Conservation (phyloP, 2,329 filamentous ascomycete species). For the Monosporascus sp. region DNA sequence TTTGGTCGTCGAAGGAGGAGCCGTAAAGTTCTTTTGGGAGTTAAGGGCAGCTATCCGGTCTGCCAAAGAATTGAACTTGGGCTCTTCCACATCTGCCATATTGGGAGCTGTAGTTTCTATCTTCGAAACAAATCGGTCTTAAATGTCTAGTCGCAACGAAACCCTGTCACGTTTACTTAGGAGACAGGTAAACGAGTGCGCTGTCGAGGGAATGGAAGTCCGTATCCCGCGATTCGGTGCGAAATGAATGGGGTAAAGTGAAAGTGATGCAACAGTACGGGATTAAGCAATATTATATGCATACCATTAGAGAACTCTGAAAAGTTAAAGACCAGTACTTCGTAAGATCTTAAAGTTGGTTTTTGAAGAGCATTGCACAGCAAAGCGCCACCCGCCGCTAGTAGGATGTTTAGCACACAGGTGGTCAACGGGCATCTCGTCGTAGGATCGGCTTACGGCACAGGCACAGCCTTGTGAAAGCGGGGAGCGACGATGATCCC, state of each 20-base stretch:
- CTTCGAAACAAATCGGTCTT: not conserved
- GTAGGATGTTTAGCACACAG: not conserved
- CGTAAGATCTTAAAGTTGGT: constrained; percentile 3
- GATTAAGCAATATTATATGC: too few species aligned
- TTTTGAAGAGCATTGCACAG: not conserved
- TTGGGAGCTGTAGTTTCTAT: not conserved
- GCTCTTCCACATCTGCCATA: constrained; percentile 60
- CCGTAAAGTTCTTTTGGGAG: constrained; percentile 52
- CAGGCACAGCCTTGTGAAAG: constrained; percentile 13
- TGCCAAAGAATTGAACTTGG: constrained; percentile 54
- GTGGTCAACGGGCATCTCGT: not conserved
- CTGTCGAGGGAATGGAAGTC: too few species aligned
- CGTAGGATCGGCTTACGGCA: not conserved
- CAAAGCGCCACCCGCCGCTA: not conserved
- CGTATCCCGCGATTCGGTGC: too few species aligned
- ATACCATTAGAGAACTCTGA: too few species aligned
- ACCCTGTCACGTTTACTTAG: too few species aligned
- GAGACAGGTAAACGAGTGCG: too few species aligned
- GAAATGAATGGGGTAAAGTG: too few species aligned
- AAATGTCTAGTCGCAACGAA: not conserved
- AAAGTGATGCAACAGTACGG: too few species aligned
- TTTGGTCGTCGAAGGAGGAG: constrained; percentile 21
- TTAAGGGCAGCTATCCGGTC: constrained; percentile 62
- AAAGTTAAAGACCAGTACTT: not conserved
- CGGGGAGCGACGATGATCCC: constrained; percentile 10